Evolutionary conservation across 345 rosid genomes (phyloP).

Genomic region (Melaleuca quinquenervia): DNA sequence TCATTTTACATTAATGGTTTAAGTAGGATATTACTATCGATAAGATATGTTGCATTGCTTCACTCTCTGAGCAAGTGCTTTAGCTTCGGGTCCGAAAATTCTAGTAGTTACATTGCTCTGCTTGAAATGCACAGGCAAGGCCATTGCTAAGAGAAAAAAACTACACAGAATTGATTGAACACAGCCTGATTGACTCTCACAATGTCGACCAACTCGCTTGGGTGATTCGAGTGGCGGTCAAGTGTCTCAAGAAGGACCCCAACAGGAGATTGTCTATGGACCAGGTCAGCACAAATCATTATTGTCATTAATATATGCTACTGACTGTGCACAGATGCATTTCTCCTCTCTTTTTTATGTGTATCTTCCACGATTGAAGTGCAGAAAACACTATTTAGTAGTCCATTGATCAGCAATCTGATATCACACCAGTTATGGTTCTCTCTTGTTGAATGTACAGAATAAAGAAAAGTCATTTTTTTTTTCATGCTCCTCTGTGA

Average conservation of each 20-base stretch:
- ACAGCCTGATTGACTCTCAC: conserved; percentile 31
- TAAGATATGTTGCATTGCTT: background rate
- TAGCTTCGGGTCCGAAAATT: background rate
- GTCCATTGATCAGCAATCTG: background rate
- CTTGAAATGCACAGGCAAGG: conserved; percentile 32
- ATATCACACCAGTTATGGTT: background rate
- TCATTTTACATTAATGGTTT: background rate
- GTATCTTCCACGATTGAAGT: background rate
- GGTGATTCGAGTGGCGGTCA: conserved; percentile 57
- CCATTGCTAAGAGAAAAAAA: conserved; percentile 42
- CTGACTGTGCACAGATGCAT: background rate
- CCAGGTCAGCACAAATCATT: conserved; percentile 6
- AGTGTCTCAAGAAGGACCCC: conserved; percentile 43
- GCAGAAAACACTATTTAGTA: background rate
- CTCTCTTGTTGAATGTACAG: background rate
- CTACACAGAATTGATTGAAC: conserved; percentile 43
- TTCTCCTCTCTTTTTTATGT: background rate
- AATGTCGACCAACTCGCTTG: conserved; percentile 52
- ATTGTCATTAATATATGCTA: background rate
- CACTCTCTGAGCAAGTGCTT: background rate
- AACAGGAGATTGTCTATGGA: conserved; percentile 35
- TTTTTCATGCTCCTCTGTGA: background rate
- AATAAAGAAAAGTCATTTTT: background rate
- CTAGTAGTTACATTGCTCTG: background rate
- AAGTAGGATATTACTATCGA: background rate